Evolutionary conservation across 805 yeast genomes (phyloP).

Genomic region (Aciculoconidium aculeatum): DNA sequence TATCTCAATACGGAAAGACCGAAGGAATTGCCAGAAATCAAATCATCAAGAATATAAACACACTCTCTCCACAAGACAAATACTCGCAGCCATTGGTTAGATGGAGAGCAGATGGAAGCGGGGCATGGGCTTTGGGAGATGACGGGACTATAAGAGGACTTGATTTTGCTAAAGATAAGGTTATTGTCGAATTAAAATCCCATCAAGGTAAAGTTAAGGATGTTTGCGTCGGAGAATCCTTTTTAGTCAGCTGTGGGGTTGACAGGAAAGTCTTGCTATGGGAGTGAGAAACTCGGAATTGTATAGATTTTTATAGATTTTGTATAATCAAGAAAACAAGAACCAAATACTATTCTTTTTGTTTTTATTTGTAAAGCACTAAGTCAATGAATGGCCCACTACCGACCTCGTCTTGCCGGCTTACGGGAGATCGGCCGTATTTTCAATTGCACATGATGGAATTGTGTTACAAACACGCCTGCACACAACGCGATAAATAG

Average conservation of each 20-base stretch:
- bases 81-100: constrained; percentile 46
- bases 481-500: constrained; percentile 1
- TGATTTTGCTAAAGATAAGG: constrained; percentile 38
- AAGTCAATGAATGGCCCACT: too few relatives aligned
- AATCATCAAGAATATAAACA: constrained; percentile 27
- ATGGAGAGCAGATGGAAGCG: constrained; percentile 39
- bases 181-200: constrained; percentile 26
- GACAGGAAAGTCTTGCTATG: constrained; percentile 16
- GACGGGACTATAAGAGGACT: constrained; percentile 62
- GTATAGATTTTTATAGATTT: too few relatives aligned
- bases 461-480: too few relatives aligned
- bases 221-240: constrained; percentile 25
- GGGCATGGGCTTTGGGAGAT: constrained; percentile 65
- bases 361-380: too few relatives aligned
- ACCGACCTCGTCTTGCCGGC: too few relatives aligned
- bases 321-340: too few relatives aligned
- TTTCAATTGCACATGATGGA: too few relatives aligned
- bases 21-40: constrained; percentile 19
- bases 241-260: constrained; percentile 45
- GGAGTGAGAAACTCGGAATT: too few relatives aligned
- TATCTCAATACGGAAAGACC: constrained; percentile 26
- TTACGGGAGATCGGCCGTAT: too few relatives aligned
- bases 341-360: too few relatives aligned
- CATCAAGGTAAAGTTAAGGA: constrained; percentile 48
- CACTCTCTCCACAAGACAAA: constrained; percentile 64